Evolutionary conservation across 2,329 filamentous ascomycete species (phyloP).

Genomic region (Lachnellula arida): DNA sequence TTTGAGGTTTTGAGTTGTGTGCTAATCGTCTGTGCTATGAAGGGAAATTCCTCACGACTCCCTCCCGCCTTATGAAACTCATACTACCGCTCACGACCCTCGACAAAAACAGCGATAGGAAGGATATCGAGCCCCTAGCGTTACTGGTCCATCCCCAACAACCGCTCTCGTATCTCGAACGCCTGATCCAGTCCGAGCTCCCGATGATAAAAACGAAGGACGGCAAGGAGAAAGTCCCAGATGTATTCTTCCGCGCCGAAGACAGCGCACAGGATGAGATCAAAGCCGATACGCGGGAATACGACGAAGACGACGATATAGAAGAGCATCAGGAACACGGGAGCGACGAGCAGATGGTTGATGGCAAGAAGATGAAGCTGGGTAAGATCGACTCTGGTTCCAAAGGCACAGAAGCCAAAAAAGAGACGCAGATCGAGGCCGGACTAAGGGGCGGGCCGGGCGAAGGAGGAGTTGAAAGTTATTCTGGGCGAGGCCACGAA

Average conservation of each 20-base stretch:
- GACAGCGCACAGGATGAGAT: slow-evolving; percentile 60
- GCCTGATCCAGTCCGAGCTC: slow-evolving; percentile 82
- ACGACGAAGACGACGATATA: slow-evolving; percentile 30
- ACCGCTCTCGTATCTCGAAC: slow-evolving; percentile 83
- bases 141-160: slow-evolving; percentile 86
- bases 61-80: slow-evolving; percentile 73
- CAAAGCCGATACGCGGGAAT: slow-evolving; percentile 34
- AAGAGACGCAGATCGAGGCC: slow-evolving; percentile 36
- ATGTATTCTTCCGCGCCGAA: slow-evolving; percentile 75
- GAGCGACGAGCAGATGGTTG: slow-evolving; percentile 45
- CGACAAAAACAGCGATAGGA: slow-evolving; percentile 54
- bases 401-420: slow-evolving; percentile 33
- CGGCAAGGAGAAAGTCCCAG: slow-evolving; percentile 65
- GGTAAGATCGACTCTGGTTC: slow-evolving; percentile 29
- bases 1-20: not conserved
- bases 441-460: slow-evolving; percentile 43
- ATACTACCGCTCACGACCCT: slow-evolving; percentile 67
- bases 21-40: not conserved
- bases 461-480: slow-evolving; percentile 61
- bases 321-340: slow-evolving; percentile 36
- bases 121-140: slow-evolving; percentile 77
- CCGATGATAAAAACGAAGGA: slow-evolving; percentile 56
- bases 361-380: slow-evolving; percentile 38
- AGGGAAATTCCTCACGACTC: slow-evolving; percentile 78
- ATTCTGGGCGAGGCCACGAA: slow-evolving; percentile 65